Conservation (phyloP, 108 stramenopile species). For the Poteriospumella lacustris region DNA sequence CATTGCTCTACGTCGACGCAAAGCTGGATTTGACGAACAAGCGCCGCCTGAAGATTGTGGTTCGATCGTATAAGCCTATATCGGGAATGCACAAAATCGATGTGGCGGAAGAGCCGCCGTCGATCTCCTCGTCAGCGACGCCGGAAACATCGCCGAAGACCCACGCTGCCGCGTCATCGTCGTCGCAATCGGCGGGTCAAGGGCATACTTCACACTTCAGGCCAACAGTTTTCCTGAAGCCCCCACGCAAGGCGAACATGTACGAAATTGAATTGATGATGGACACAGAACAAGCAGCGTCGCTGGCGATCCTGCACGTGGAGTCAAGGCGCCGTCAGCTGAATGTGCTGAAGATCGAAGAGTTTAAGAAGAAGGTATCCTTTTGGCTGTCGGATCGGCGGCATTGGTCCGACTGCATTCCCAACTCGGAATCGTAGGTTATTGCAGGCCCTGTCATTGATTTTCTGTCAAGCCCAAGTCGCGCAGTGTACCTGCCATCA, state of each 20-base stretch:
- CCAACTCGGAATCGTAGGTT: too few relatives aligned
- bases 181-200: not conserved
- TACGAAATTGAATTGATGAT: not conserved
- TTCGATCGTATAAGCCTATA: not conserved
- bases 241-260: not conserved
- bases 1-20: not conserved
- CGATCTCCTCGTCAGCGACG: not conserved
- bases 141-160: not conserved
- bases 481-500: too few relatives aligned
- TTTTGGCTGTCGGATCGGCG: too few relatives aligned
- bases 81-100: not conserved
- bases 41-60: not conserved
- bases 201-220: too few relatives aligned
- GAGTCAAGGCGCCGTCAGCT: not conserved
- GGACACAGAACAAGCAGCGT: not conserved
- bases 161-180: not conserved
- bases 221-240: not conserved
- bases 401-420: too few relatives aligned
- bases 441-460: too few relatives aligned
- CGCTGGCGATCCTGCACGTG: not conserved
- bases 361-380: too few relatives aligned
- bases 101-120: not conserved
- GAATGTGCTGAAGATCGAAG: too few relatives aligned
- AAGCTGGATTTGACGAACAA: not conserved
- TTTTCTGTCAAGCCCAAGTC: too few relatives aligned